phyloP scores from a whole-genome alignment of 306 rosid genomes.

The Lablab purpureus region DNA sequence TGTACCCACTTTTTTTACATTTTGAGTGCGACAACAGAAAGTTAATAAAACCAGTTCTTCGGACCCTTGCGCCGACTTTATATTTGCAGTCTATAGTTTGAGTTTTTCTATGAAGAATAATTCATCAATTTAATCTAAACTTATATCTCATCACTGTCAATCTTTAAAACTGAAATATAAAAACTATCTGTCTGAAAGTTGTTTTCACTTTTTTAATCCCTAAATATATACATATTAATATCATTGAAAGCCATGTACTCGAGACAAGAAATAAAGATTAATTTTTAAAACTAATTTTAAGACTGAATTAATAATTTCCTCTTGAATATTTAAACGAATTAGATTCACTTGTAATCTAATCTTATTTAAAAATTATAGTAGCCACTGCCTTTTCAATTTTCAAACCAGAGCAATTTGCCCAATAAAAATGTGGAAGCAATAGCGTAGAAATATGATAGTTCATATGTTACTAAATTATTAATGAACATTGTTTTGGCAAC shows the following conservation, averaged over 20 bases:
- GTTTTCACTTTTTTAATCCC: no score
- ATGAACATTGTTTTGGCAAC: slow-evolving; percentile 34
- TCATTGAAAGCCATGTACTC: no score
- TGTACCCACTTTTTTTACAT: no score
- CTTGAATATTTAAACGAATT: neutral
- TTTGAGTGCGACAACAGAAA: neutral
- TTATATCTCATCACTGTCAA: no score
- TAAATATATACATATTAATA: no score
- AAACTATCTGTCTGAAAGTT: no score
- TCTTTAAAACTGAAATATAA: no score
- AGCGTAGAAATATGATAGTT: slow-evolving; percentile 2
- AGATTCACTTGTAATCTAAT: neutral
- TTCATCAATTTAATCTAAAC: no score
- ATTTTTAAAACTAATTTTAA: no score
- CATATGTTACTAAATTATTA: neutral
- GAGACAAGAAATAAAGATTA: no score
- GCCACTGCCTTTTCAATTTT: neutral
- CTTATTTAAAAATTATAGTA: neutral
- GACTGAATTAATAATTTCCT: no score
- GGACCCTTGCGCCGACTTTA: neutral
- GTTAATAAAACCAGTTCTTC: neutral
- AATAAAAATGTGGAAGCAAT: slow-evolving; percentile 8
- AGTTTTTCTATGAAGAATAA: no score
- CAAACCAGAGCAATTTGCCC: neutral
- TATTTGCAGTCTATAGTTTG: neutral